Base-by-base conservation (phyloP, 2,329 filamentous ascomycete species). In the Calonectria pauciramosa region DNA sequence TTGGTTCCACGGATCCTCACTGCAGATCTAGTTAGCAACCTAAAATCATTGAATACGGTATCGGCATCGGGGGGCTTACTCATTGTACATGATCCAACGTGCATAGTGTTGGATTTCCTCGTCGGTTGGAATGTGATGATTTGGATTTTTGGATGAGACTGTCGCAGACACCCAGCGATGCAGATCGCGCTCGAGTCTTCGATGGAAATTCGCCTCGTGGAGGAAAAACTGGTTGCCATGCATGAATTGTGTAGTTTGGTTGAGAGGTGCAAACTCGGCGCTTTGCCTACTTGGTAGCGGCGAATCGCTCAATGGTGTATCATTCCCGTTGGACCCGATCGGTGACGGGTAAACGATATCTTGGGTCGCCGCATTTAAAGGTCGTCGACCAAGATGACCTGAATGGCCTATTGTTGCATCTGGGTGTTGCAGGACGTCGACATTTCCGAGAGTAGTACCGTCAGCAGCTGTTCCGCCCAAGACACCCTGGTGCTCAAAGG, bases 21-120 rank as follows among this genome's bases (percentile, higher is more conserved):
- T 81, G 20, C 0, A 60, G 34, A 34, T 28, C 11, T 9, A 5
- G 38, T 79, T 44, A 79, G 77, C 2, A 4, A 9, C 0, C 1
- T 1, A 13, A 13, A 28, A 32, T 5, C 6, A 0, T 30, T 2
- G n/a, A 13, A 41, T 26, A 2, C 34, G 10, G n/a, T 30, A 49
- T 49, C 20, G 26, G n/a, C 44, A 49, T 49, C 20, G 26, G 51
- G 16, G 51, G 23, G 13, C 30, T 20, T 74, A 81, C 80, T 80
- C 79, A 3, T 81, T 79, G 20, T 78, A 81, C n/a, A 75, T 76
- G 3, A 81, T 76, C 78, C 80, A 81, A 8, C 80, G 73, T 0
- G 80, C 80, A n/a, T 81, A 80, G 36, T 81, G 80, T 2, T 81
- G 80, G 10, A 81, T 80, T 52, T 81, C 80, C 30, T 79, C 74